These are phyloP conservation scores for Elsinoe fawcettii DNA, from an alignment of 2,329 filamentous ascomycete species.

Conservation along the genomic window DNA sequence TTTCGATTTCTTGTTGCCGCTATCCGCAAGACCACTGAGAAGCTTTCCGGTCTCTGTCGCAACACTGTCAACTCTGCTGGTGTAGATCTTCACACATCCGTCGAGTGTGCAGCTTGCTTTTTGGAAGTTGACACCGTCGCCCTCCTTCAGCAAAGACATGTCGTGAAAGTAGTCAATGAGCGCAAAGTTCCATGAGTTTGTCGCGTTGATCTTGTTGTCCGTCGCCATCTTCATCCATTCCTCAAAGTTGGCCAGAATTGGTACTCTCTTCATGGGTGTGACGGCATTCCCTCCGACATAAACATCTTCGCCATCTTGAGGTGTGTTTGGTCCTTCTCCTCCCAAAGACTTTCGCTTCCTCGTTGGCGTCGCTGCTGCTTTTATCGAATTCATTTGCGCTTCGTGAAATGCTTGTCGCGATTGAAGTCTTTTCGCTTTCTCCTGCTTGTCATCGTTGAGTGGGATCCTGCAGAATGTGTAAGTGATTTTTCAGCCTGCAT, in stretches of 20 bases:
- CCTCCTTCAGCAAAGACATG: slow-evolving; percentile 94
- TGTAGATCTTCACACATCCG: slow-evolving; percentile 98
- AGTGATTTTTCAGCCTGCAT: background rate
- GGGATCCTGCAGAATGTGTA: slow-evolving; percentile 54
- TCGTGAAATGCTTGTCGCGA: slow-evolving; percentile 83
- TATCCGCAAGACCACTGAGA: slow-evolving; percentile 85
- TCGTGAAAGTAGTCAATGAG: slow-evolving; percentile 99
- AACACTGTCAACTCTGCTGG: slow-evolving; percentile 94
- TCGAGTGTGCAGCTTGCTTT: slow-evolving; percentile 96
- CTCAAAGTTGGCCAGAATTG: slow-evolving; percentile 94
- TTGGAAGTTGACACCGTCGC: slow-evolving; percentile 96
- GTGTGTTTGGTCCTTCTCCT: slow-evolving; percentile 44
- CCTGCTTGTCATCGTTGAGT: slow-evolving; percentile 87
- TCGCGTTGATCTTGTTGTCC: slow-evolving; percentile 92
- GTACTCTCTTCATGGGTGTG: slow-evolving; percentile 92
- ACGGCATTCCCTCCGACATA: slow-evolving; percentile 65
- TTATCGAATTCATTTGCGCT: slow-evolving; percentile 85
- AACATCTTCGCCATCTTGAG: slow-evolving; percentile 47
- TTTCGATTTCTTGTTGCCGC: slow-evolving; percentile 52
- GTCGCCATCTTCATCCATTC: slow-evolving; percentile 99
- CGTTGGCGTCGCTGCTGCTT: slow-evolving; percentile 66
- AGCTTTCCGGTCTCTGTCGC: slow-evolving; percentile 95
- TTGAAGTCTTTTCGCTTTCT: slow-evolving; percentile 81
- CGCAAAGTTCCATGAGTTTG: slow-evolving; percentile 99
- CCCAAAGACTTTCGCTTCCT: slow-evolving; percentile 55